Evolutionary conservation across 1,139 yeast genomes (phyloP).

Genomic region (Hyphopichia buzzinii): DNA sequence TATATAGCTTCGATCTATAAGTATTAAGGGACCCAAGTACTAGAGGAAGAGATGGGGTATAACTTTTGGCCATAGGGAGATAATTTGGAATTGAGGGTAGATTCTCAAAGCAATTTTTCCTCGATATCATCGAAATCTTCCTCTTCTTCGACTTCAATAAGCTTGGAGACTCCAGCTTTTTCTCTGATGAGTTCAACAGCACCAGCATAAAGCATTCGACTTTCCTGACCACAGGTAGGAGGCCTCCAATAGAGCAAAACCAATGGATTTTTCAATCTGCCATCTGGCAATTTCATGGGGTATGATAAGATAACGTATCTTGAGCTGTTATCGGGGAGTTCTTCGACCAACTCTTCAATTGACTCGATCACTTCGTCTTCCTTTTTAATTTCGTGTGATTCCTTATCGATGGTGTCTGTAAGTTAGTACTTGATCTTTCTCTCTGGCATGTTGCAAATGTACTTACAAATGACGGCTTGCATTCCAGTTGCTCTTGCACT

Average conservation of each 20-base stretch:
- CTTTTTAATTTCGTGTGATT: constrained; percentile 52
- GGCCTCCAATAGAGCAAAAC: constrained; percentile 86
- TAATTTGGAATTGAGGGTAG: no score
- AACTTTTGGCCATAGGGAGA: no score
- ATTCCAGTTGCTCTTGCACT: constrained; percentile 63
- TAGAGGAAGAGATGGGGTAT: no score
- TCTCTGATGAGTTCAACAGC: constrained; percentile 78
- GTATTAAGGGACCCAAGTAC: no score
- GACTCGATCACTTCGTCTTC: constrained; percentile 46
- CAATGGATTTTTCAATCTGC: constrained; percentile 70
- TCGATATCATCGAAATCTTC: constrained; percentile 59
- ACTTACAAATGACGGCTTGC: constrained; percentile 65
- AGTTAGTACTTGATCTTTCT: constrained; percentile 1
- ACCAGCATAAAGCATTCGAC: constrained; percentile 86
- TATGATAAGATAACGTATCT: constrained; percentile 75
- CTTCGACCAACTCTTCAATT: constrained; percentile 65
- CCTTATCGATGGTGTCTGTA: constrained; percentile 51
- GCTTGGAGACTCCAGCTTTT: constrained; percentile 72
- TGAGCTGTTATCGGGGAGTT: constrained; percentile 80
- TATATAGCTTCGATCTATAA: no score
- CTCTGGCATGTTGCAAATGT: background rate
- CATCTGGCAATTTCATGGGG: constrained; percentile 68
- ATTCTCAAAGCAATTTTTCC: constrained; percentile 10
- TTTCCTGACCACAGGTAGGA: constrained; percentile 73
- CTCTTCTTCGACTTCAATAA: constrained; percentile 57